Evolutionary conservation across 106 monocot genomes (phyloP).

Genomic region (Acorus gramineus): DNA sequence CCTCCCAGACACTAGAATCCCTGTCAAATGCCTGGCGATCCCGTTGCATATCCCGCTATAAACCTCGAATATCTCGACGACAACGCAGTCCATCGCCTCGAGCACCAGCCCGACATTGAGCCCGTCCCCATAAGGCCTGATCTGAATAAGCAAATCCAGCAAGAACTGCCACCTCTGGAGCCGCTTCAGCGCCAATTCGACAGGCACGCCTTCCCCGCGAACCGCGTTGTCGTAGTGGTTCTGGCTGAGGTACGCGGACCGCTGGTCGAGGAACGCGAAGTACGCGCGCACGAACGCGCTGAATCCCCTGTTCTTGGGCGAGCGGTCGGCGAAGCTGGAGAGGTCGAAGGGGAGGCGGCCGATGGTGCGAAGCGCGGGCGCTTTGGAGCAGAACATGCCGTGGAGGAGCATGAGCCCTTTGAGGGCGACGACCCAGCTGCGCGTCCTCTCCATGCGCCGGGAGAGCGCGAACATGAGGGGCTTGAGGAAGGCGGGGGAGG

Average conservation of each 20-base stretch:
- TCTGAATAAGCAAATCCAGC: constrained; percentile 62
- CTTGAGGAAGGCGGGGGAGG: constrained; percentile 22
- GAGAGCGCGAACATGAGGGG: constrained; percentile 45
- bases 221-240: not conserved
- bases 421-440: constrained; percentile 76
- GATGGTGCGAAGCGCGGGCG: not conserved
- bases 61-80: constrained; percentile 71
- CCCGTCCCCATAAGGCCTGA: constrained; percentile 54
- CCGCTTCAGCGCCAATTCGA: not conserved
- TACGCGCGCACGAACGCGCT: constrained; percentile 70
- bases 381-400: constrained; percentile 40
- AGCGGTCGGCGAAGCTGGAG: constrained; percentile 52
- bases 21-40: constrained; percentile 36
- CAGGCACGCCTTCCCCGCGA: constrained; percentile 9
- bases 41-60: constrained; percentile 64
- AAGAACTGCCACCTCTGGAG: constrained; percentile 33
- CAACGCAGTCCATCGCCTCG: constrained; percentile 72
- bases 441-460: constrained; percentile 45
- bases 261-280: constrained; percentile 63
- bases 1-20: constrained; percentile 11
- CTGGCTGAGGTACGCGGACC: constrained; percentile 19
- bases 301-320: constrained; percentile 35
- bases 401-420: constrained; percentile 67
- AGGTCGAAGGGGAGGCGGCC: constrained; percentile 75
- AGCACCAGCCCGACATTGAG: constrained; percentile 45